Base-by-base conservation (phyloP, 768 basidiomycete species). In the Rhizopogon vulgaris region DNA sequence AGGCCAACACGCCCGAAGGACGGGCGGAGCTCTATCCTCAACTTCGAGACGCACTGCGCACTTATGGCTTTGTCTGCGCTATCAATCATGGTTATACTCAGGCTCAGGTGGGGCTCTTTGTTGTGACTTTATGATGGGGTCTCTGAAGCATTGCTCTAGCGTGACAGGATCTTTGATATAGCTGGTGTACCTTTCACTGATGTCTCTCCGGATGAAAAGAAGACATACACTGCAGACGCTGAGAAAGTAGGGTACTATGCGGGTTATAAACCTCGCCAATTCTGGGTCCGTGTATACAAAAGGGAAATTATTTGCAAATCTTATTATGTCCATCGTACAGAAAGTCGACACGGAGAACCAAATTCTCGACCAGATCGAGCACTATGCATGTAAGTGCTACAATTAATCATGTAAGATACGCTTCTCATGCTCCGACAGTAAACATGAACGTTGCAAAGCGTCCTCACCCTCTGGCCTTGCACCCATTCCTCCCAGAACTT, bases 181-280 rank as follows among this genome's bases (percentile, higher is more conserved):
- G 74, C 73, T 1, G 65, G 73, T 46, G 50, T 74, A 1, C 69
- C 71, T 1, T 77, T 76, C 49, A 60, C 67, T 7, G 52, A 56
- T 30, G 73, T 75, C 9, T 52, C 47, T 27, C 59, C 64, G 0
- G 67, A 64, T 3, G 75, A 77, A 52, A 77, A 75, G 56, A 49
- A 61, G 24, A 51, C 36, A 14, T 75, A 75, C 52, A 61, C 55
- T 6, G 72, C 56, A 0, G 55, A 72, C 76, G 55, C 62, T 68
- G 48, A 72, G 50, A 63, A 71, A 18, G 67, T 69, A 0, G 78
- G 78, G 2, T 75, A 74, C 0, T 82, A 78, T 53, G 74, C 78
- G 48, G 81, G 81, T 0, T 83, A 82, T 56, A 82, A 83, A 55
- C 71, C 69, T 6, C 72, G 74, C 9, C 70, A 77, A 51, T 77